Evolutionary conservation across 2,329 filamentous ascomycete genomes (phyloP).

Genomic region (Helotiales sp.): DNA sequence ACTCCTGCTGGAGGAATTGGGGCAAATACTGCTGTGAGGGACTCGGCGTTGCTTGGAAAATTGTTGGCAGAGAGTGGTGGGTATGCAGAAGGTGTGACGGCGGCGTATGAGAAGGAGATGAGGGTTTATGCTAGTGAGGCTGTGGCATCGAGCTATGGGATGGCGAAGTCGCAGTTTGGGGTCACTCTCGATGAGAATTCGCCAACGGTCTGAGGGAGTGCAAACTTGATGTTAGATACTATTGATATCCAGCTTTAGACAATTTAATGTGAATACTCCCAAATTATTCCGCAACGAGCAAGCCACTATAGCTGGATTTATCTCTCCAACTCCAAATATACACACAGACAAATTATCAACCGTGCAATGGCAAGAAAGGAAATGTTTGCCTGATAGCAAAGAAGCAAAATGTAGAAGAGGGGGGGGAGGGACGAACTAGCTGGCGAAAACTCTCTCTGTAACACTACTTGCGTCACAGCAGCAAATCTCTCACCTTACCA

Average conservation of each 20-base stretch:
- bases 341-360: too few relatives aligned
- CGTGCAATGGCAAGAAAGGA: too few relatives aligned
- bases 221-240: too few relatives aligned
- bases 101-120: slow-evolving; percentile 63
- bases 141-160: slow-evolving; percentile 53
- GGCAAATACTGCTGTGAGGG: slow-evolving; percentile 56
- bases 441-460: too few relatives aligned
- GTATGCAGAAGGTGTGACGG: slow-evolving; percentile 52
- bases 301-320: too few relatives aligned
- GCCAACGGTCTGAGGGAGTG: slow-evolving; percentile 23
- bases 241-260: too few relatives aligned
- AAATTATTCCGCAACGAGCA: too few relatives aligned
- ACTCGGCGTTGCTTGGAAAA: slow-evolving; percentile 54
- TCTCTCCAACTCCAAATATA: too few relatives aligned
- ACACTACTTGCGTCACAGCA: neutral
- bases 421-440: too few relatives aligned
- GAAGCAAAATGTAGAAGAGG: too few relatives aligned
- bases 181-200: slow-evolving; percentile 46
- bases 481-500: neutral
- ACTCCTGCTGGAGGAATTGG: slow-evolving; percentile 57
- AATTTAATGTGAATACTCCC: too few relatives aligned
- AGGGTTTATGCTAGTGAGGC: slow-evolving; percentile 57
- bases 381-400: too few relatives aligned
- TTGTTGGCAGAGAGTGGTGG: slow-evolving; percentile 54
- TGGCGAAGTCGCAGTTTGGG: slow-evolving; percentile 46